Percentiles rank a stretch among this genome's conserved stretches.
phyloP scores from a whole-genome alignment of 192 early-diverging fungal genomes.

The Phlyctochytrium bullatum region DNA sequence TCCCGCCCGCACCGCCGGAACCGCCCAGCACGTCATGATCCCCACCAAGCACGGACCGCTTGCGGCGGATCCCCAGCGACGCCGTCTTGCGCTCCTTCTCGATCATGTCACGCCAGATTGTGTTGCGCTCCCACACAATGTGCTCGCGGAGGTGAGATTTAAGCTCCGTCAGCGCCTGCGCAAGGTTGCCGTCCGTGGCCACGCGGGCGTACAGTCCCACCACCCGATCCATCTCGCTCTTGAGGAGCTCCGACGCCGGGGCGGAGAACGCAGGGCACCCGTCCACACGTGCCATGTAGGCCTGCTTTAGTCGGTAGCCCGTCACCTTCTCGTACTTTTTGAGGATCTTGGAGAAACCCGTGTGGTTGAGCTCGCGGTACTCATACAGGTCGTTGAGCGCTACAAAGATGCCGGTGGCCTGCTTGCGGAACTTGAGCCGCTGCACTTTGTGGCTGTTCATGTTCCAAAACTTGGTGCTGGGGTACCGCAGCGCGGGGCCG shows the following conservation, averaged over 20 bases:
- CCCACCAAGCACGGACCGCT: not conserved
- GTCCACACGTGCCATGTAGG: conserved; percentile 68
- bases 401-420: conserved; percentile 75
- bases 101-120: conserved; percentile 97
- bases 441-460: conserved; percentile 22
- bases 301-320: conserved; percentile 63
- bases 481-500: not conserved
- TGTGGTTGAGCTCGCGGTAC: conserved; percentile 85
- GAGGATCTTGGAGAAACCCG: conserved; percentile 90
- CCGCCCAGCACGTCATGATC: no score
- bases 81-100: conserved; percentile 75
- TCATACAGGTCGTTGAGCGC: conserved; percentile 80
- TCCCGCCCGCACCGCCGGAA: not conserved
- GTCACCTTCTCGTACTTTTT: conserved; percentile 99
- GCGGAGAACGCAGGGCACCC: conserved; percentile 68
- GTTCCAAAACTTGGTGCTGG: conserved; percentile 36
- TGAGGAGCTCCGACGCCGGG: conserved; percentile 59
- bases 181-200: conserved; percentile 56
- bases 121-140: conserved; percentile 95
- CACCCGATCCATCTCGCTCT: conserved; percentile 60
- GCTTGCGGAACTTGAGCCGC: conserved; percentile 42
- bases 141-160: conserved; percentile 81
- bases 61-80: conserved; percentile 24
- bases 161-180: conserved; percentile 70
- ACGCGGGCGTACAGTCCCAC: conserved; percentile 65